A percentile compares a stretch with the other conserved stretches of the same genome.
These are phyloP conservation scores for Phytophthora agathidicida DNA, from an alignment of 352 stramenopile genomes.

Conservation along the genomic window DNA sequence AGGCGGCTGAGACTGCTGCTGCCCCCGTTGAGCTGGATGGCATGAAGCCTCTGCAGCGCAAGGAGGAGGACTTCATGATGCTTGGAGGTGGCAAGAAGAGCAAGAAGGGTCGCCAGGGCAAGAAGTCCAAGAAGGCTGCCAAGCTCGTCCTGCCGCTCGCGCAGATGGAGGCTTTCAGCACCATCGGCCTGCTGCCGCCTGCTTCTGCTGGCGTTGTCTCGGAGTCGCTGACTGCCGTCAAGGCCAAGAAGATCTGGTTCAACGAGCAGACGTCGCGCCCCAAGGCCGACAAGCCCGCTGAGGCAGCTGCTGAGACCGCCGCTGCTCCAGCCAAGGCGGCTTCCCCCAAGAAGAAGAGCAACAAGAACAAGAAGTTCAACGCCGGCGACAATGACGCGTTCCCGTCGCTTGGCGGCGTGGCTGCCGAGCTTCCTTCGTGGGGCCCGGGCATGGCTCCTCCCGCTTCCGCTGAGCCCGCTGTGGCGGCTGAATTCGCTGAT, in stretches of 20 bases:
- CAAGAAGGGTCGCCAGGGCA: constrained; percentile 65
- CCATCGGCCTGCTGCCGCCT: constrained; percentile 91
- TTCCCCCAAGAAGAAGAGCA: constrained; percentile 66
- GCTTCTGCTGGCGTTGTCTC: constrained; percentile 82
- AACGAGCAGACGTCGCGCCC: constrained; percentile 64
- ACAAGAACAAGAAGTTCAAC: constrained; percentile 90
- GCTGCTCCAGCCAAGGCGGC: constrained; percentile 32
- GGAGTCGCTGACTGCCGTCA: constrained; percentile 92
- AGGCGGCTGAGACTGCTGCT: constrained; percentile 35
- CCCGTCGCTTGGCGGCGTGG: constrained; percentile 71
- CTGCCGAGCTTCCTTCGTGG: constrained; percentile 52
- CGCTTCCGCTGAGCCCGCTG: constrained; percentile 37
- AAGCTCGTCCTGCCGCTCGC: constrained; percentile 83
- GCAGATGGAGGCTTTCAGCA: constrained; percentile 91
- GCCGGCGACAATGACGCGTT: constrained; percentile 79
- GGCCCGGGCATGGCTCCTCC: constrained; percentile 63
- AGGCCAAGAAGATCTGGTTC: constrained; percentile 95
- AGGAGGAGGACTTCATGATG: constrained; percentile 87
- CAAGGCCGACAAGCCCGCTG: constrained; percentile 43
- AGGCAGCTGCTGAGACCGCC: constrained; percentile 18
- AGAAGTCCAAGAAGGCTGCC: constrained; percentile 81
- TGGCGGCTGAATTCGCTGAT: constrained; percentile 44
- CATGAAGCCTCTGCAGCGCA: constrained; percentile 91
- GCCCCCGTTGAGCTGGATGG: constrained; percentile 89
- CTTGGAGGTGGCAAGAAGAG: constrained; percentile 70